phyloP scores from a whole-genome alignment of 2,329 filamentous ascomycete genomes.

The Elsinoe batatas region DNA sequence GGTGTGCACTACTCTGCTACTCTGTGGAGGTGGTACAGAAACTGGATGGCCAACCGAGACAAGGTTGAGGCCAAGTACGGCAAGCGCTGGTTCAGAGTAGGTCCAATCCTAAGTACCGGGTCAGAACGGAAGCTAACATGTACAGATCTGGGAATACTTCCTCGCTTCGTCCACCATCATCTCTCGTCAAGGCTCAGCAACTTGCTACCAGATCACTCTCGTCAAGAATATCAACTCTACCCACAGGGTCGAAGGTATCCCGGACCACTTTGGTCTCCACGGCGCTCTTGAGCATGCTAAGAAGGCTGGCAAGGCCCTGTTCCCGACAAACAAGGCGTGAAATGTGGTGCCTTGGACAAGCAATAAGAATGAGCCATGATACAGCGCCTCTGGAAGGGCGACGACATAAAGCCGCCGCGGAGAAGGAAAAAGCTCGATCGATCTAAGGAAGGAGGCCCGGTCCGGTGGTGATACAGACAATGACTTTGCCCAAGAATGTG shows the following conservation, averaged over 20 bases:
- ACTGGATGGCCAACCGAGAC: slow-evolving; percentile 90
- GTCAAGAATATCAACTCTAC: slow-evolving; percentile 87
- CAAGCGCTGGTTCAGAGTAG: slow-evolving; percentile 81
- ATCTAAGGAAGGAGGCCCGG: too few species aligned
- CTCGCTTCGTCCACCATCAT: slow-evolving; percentile 75
- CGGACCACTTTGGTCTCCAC: slow-evolving; percentile 56
- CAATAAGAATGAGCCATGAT: too few species aligned
- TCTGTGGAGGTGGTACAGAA: slow-evolving; percentile 96
- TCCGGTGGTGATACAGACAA: too few species aligned
- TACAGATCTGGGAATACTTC: slow-evolving; percentile 83
- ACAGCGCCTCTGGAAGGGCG: too few species aligned
- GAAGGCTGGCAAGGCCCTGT: slow-evolving; percentile 25
- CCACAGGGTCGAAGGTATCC: slow-evolving; percentile 67
- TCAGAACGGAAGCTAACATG: background rate
- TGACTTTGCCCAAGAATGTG: background rate
- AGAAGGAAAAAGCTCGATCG: too few species aligned
- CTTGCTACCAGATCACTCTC: slow-evolving; percentile 76
- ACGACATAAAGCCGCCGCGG: background rate
- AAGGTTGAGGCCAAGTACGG: slow-evolving; percentile 95
- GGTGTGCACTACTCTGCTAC: slow-evolving; percentile 96
- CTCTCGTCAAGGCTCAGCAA: slow-evolving; percentile 72
- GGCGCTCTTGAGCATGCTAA: slow-evolving; percentile 51
- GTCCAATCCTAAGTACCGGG: background rate
- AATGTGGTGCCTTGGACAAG: background rate
- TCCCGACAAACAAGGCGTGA: slow-evolving; percentile 22